These are phyloP conservation scores for Botrytis medusae DNA, from an alignment of 2,329 filamentous ascomycete species.

Conservation along the genomic window DNA sequence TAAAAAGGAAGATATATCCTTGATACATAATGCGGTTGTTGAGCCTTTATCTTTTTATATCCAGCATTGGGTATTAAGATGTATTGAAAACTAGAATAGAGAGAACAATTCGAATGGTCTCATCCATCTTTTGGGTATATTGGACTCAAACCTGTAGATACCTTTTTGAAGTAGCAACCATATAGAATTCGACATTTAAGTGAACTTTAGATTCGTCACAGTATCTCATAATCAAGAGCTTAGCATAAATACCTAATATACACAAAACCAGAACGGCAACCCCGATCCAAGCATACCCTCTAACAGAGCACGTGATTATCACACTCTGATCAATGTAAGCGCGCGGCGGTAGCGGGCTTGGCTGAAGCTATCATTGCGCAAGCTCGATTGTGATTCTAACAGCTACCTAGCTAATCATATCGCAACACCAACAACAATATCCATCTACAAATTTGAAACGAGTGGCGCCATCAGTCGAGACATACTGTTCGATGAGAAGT, in stretches of 20 bases:
- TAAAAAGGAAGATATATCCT: neutral
- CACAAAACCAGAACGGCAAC: neutral
- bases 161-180: too few relatives aligned
- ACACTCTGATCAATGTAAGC: neutral
- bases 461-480: neutral
- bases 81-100: neutral
- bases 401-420: conserved; percentile 8
- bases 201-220: neutral
- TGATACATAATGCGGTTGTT: neutral
- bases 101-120: neutral
- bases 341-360: conserved; percentile 14
- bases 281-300: neutral
- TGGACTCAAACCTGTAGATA: neutral
- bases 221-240: neutral
- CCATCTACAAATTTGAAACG: neutral
- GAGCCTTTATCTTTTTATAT: neutral
- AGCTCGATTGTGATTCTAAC: neutral
- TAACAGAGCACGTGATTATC: neutral
- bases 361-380: conserved; percentile 11
- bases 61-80: neutral
- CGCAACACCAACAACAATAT: conserved; percentile 3
- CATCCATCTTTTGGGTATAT: neutral
- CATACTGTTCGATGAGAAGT: neutral
- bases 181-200: neutral
- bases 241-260: neutral